Evolutionary conservation across 257 asterid genomes (phyloP).

Genomic region (Petrea volubilis): DNA sequence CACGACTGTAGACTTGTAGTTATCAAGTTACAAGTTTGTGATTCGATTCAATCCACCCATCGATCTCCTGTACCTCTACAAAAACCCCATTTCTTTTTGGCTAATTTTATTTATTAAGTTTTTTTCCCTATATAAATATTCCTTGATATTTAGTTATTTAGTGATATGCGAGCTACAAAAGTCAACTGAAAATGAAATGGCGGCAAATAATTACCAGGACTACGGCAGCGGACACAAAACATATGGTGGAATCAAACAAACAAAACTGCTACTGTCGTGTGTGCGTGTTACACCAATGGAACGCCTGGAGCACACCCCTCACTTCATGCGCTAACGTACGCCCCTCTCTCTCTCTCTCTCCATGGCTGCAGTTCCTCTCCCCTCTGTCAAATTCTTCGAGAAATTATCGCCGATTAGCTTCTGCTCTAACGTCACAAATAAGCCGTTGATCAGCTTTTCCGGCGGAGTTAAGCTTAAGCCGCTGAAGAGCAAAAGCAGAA

Average conservation of each 20-base stretch:
- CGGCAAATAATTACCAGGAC: constrained; percentile 48
- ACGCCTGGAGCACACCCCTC: constrained; percentile 4
- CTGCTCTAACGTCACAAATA: constrained; percentile 14
- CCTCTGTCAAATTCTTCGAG: constrained; percentile 27
- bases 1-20: no score
- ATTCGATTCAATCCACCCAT: no score
- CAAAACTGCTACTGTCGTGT: constrained; percentile 17
- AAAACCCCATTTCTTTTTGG: no score
- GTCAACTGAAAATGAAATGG: constrained; percentile 63
- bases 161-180: not conserved
- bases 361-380: constrained; percentile 62
- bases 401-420: constrained; percentile 28
- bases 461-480: constrained; percentile 25
- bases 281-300: constrained; percentile 19
- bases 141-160: not conserved
- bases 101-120: not conserved
- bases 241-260: constrained; percentile 15
- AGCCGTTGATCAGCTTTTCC: constrained; percentile 21
- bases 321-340: constrained; percentile 29
- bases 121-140: not conserved
- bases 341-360: constrained; percentile 11
- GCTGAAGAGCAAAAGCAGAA: constrained; percentile 11
- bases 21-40: no score
- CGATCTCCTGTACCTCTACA: no score
- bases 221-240: constrained; percentile 56